Base-by-base conservation (phyloP, 306 rosid species). In the Vigna reflexopilosa region DNA sequence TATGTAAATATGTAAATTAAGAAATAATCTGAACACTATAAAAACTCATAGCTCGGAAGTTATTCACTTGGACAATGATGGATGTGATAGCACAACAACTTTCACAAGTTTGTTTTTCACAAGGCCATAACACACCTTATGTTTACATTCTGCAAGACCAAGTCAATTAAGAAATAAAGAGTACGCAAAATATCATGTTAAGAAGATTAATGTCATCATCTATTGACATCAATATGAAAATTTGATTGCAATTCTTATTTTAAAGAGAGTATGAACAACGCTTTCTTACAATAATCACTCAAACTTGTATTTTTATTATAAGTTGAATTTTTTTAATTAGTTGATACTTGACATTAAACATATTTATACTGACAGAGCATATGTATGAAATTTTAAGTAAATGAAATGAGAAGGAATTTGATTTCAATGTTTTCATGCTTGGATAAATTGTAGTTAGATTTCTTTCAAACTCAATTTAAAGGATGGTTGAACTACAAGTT, bases 111-210 rank as follows among this genome's bases (percentile, higher is more conserved):
- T 20, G 22, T 0, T 20, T 20, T 20, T 20, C 22, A 20, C 22
- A 20, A 20, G 22, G 22, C 67, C 59, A 49, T 47, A 19, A 24
- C 71, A 73, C 65, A 36, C 72, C 68, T 30, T 67, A 30, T 76
- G 81, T 42, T 42, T 40, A 77, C 10, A 26, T 68, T 19, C 49
- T 30, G 4, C 51, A 14, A 45, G 44, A 30, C 69, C 12, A 36
- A 44, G 59, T 67, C 36, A 7, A 22, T 15, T 65, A 63, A 12
- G 20, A 9, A 32, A 50, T 63, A 5, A 76, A 38, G 30, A 16
- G 48, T 38, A 17, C 14, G 1, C 13, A 45, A 45, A 45, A 45
- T 17, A 47, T 44, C 6, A 7, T 75, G 48, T 26, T 49, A 47
- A 14, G 44, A 47, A 22, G 59, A 30, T 62, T 17, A 22, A 61